Evolutionary conservation across 345 rosid genomes (phyloP), one percentile per base, ranked within the genome.

Genomic region (Orychophragmus violaceus): DNA sequence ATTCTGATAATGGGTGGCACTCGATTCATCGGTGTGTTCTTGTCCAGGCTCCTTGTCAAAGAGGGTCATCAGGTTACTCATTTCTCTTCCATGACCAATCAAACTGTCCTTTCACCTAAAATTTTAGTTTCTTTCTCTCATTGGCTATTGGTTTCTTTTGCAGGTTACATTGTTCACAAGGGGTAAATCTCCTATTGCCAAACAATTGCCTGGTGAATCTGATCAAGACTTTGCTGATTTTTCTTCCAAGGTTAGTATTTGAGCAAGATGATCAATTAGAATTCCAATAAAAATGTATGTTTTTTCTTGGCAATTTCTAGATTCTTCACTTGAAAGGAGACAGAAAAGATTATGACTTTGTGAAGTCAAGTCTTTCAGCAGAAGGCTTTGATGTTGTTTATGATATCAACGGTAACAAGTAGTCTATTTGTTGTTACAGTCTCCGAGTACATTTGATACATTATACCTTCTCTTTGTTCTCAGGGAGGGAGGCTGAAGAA

Each of bases 1-100:
- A 90, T 90, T 79, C 96, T 94, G 58, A 82, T 94, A 62, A 90
- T 90, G 97, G 99, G 99, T 27, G 99, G 97, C 19, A 94, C 97
- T 61, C 76, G 99, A 48, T 94, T 90, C 65, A 90, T 90, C 42
- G 97, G 97, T 74, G 16, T 93, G 33, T 88, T 94, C 77, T 74
- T 90, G 81, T 90, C 96, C 4, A 87, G 96, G 73, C 91, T 88
- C 51, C 98, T 90, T 51, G 87, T 90, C 72, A 83, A 90, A 79
- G 96, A 90, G 51, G 96, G 99, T 33, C 95, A 94, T 72, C 89
- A 87, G 93, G 97, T 90, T 71, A 32, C 12, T n/a, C n/a, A n/a
- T n/a, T n/a, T n/a, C n/a, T n/a, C n/a, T 59, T 58, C 64, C 19
- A 19, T n/a, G 3, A 32, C 59, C 32, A 1, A 63, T 11, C 51